These are phyloP conservation scores for Pulveroboletus ravenelii DNA, from an alignment of 768 basidiomycete species.

Conservation along the genomic window DNA sequence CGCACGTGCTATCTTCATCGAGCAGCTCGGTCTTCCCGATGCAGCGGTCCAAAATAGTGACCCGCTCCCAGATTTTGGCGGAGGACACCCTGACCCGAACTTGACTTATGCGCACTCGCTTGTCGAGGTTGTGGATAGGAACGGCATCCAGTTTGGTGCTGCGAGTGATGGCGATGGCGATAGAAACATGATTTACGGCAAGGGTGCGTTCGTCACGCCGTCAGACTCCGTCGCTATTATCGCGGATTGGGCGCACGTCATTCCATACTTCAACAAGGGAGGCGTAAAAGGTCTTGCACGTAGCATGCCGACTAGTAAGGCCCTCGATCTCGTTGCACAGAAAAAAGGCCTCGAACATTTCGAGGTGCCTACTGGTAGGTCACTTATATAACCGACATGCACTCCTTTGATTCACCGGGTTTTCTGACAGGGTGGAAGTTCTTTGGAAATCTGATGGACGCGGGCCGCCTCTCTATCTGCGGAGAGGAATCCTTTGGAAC, in stretches of 20 bases:
- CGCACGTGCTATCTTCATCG: conserved; percentile 81
- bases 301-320: conserved; percentile 96
- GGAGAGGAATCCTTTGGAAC: conserved; percentile 99
- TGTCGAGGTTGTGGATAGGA: conserved; percentile 85
- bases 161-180: conserved; percentile 98
- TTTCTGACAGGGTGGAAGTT: conserved; percentile 87
- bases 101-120: conserved; percentile 94
- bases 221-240: conserved; percentile 98
- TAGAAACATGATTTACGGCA: conserved; percentile 99
- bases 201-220: conserved; percentile 96
- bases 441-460: conserved; percentile 99
- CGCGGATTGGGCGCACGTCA: conserved; percentile 90
- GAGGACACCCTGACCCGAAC: conserved; percentile 98
- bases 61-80: conserved; percentile 93
- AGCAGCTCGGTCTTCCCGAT: conserved; percentile 73
- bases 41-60: conserved; percentile 85
- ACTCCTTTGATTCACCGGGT: not conserved
- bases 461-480: conserved; percentile 94
- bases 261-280: conserved; percentile 84
- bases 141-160: conserved; percentile 87
- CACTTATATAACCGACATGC: not conserved
- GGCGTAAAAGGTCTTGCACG: conserved; percentile 95
- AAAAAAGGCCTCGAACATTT: conserved; percentile 90
- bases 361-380: conserved; percentile 91
- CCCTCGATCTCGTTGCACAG: conserved; percentile 93